Evolutionary conservation across 805 yeast genomes (phyloP), one percentile per base, ranked within the genome.

Genomic region (Myxozyma mucilagina): DNA sequence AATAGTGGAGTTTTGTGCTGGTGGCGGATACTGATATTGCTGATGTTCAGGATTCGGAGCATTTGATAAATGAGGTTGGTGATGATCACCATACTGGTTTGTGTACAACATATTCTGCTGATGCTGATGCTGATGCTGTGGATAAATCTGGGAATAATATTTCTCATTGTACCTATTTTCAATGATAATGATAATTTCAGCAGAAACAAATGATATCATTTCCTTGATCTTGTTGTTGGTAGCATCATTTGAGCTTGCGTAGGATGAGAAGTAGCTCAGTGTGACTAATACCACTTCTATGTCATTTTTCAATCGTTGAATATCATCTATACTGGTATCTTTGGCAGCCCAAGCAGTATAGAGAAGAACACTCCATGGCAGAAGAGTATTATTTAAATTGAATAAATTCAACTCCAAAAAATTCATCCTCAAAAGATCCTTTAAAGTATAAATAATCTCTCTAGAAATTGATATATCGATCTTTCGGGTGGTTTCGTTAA

Each of bases 401-500:
- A 47, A 58, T 61, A 61, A 63, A 13, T 64, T 63, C 24, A 59
- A 56, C 47, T 63, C 66, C 18, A 63, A 60, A 24, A 48, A 52
- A 38, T 63, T 63, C n/a, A 63, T 54, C 41, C 48, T 56, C 60
- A 60, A 43, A n/a, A 63, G 54, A 31, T 29, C 51, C 20, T 60
- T 36, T 51, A 55, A 49, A 4, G 64, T 57, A 36, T 63, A 58
- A 41, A 63, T 13, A 14, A 60, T 16, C 32, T 63, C 66, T 4
- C 66, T 47, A 13, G 66, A 57, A 14, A 60, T 53, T 11, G n/a
- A 31, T 4, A 60, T 56, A 13, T 61, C 47, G 43, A 60, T 50
- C 29, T 16, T 34, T 14, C 57, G 44, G 36, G 61, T 56, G 4
- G 29, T 44, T 14, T 44, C 55, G 39, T 57, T 56, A 16, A 59